Conservation (phyloP, 257 asterid genomes). For the Rhazya stricta region DNA sequence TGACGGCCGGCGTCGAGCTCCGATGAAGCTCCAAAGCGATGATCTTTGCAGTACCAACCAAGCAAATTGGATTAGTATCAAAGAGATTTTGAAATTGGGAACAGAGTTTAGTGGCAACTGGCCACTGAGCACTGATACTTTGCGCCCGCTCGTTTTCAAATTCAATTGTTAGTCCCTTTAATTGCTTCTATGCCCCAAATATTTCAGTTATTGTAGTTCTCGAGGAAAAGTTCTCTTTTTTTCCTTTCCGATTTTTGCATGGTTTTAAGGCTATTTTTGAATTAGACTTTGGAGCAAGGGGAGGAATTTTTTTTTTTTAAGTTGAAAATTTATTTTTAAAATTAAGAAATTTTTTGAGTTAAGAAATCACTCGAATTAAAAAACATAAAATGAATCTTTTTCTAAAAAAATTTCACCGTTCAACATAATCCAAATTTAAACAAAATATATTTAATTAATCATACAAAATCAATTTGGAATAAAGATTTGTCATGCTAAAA, state of each 20-base stretch:
- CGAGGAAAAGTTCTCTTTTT: neutral
- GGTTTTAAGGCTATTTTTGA: too few relatives aligned
- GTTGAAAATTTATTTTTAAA: too few relatives aligned
- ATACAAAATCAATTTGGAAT: too few relatives aligned
- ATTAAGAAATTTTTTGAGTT: too few relatives aligned
- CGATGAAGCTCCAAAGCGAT: neutral
- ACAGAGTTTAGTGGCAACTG: neutral
- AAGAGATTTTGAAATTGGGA: neutral
- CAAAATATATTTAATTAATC: too few relatives aligned
- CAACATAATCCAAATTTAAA: too few relatives aligned
- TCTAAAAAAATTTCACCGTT: too few relatives aligned
- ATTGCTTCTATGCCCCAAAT: neutral
- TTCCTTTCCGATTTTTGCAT: neutral
- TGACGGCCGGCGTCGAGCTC: neutral
- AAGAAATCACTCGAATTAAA: too few relatives aligned
- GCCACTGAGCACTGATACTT: neutral
- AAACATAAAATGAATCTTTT: too few relatives aligned
- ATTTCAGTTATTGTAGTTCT: neutral
- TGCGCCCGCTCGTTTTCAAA: slow-evolving; percentile 36
- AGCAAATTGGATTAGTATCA: neutral
- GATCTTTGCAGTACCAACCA: neutral
- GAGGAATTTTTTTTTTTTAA: too few relatives aligned
- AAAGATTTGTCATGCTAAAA: too few relatives aligned
- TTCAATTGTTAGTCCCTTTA: slow-evolving; percentile 5
- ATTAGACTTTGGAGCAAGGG: too few relatives aligned